A percentile compares a stretch with the other conserved stretches of the same genome.
Conservation (phyloP, 768 basidiomycete species). For the Leccinum arenicola region DNA sequence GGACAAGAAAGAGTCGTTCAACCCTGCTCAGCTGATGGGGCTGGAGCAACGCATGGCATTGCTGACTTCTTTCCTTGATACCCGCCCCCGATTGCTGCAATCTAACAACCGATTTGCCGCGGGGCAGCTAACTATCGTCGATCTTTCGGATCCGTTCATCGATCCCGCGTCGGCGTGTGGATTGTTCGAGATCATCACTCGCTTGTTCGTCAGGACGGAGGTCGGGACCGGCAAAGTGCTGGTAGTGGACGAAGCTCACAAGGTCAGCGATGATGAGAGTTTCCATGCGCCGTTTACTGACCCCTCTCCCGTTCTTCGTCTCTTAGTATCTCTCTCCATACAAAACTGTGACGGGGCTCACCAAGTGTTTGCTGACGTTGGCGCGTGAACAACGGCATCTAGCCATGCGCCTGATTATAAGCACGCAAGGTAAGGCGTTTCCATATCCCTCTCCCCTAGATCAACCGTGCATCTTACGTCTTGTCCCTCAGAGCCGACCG, state of each 20-base stretch:
- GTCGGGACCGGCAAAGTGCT: constrained; percentile 64
- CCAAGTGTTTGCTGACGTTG: constrained; percentile 53
- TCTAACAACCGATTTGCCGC: constrained; percentile 42
- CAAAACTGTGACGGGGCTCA: constrained; percentile 49
- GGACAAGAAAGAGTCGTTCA: constrained; percentile 49
- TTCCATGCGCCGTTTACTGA: background rate
- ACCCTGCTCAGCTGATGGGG: constrained; percentile 50
- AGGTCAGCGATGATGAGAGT: constrained; percentile 36
- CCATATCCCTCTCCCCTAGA: background rate
- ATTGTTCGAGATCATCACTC: constrained; percentile 65
- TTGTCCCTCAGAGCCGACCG: constrained; percentile 57
- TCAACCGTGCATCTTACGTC: background rate
- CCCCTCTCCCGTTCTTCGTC: background rate
- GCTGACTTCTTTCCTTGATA: constrained; percentile 55
- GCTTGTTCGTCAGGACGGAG: constrained; percentile 60
- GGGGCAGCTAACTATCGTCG: constrained; percentile 65
- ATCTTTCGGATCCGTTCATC: constrained; percentile 72
- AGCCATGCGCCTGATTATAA: constrained; percentile 70
- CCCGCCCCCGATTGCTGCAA: constrained; percentile 2
- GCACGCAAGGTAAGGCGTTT: constrained; percentile 58
- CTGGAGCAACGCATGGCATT: constrained; percentile 64
- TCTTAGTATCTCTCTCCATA: constrained; percentile 56
- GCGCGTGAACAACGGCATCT: constrained; percentile 71
- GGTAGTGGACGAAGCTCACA: constrained; percentile 75
- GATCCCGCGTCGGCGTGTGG: constrained; percentile 66